A percentile compares a stretch with the other conserved stretches of the same genome.
Evolutionary conservation across 2,329 filamentous ascomycete species (phyloP).

Genomic region (Didymella glomerata): DNA sequence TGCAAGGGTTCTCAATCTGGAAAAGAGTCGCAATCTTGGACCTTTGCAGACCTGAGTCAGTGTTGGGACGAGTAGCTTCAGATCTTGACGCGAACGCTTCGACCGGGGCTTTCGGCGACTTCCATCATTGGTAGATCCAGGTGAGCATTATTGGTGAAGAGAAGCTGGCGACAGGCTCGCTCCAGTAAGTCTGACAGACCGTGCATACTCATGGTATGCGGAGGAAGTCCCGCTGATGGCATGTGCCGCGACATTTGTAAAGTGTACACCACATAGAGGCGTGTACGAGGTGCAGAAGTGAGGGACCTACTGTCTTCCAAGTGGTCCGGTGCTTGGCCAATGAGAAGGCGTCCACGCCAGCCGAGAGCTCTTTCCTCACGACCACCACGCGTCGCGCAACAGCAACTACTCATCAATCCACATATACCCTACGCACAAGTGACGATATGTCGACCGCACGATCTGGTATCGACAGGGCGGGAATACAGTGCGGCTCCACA

Average conservation of each 20-base stretch:
- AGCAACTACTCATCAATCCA: neutral
- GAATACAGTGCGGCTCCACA: conserved; percentile 2
- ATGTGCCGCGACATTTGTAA: neutral
- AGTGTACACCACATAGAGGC: neutral
- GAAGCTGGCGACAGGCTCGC: too few relatives aligned
- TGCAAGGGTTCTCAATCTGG: too few relatives aligned
- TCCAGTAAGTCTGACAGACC: neutral
- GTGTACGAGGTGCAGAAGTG: neutral
- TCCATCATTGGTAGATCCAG: too few relatives aligned
- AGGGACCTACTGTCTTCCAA: neutral
- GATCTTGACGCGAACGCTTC: neutral
- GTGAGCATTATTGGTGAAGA: too few relatives aligned
- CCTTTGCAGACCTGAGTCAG: neutral
- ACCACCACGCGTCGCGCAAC: neutral
- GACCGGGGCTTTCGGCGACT: neutral
- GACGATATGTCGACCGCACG: neutral
- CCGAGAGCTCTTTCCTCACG: neutral
- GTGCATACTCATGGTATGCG: neutral
- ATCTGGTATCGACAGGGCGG: neutral
- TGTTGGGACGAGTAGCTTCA: neutral
- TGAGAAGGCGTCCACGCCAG: neutral
- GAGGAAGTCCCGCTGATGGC: neutral
- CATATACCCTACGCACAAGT: neutral
- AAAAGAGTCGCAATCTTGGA: neutral
- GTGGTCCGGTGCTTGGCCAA: neutral